Base-by-base conservation (phyloP, 2,329 filamentous ascomycete species). In the Aspergillus tubingensis region DNA sequence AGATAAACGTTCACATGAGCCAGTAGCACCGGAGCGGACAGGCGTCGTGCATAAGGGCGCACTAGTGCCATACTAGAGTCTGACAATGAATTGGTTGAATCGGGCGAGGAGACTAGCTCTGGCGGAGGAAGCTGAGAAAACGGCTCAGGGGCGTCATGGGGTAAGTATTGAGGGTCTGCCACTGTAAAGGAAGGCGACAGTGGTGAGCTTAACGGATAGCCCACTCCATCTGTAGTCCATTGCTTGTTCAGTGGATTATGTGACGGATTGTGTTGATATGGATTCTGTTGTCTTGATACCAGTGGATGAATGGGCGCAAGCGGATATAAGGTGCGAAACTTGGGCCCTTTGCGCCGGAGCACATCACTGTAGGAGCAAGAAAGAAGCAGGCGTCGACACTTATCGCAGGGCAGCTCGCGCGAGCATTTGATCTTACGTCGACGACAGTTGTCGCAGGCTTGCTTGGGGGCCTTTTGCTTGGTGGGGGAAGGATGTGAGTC, bases 381-480 rank as follows among this genome's bases (percentile, higher is more conserved):
- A 17, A 77, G 66, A 17, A 77, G 67, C 21, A 77, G 65, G 2
- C 72, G 69, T 41, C 73, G 68, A 48, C 76, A 78, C 62, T 76
- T 79, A 53, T 80, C 76, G 64, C 77, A 80, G 2, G 77, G 77
- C 13, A 67, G 68, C 64, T 71, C 76, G 67, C 71, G 74, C 49
- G 71, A 72, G 59, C 77, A 80, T 69, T 77, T 80, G 58, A 80
- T 76, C 59, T 79, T 80, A 50, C 77, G 74, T 15, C 72, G 69
- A 30, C 77, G 72, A 67, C 77, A 80, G 57, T 77, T 77, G 57
- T 78, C 75, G 60, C 76, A 78, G 49, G 76, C 74, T 63, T 77
- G 75, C 59, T 76, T 77, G 23, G 61, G 59, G 23, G 68, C 53
- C 48, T 70, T 68, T 43, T 67, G 66, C 59, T 65, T 63, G 30